Evolutionary conservation across 306 rosid species (phyloP).

Genomic region (Albizia julibrissin): DNA sequence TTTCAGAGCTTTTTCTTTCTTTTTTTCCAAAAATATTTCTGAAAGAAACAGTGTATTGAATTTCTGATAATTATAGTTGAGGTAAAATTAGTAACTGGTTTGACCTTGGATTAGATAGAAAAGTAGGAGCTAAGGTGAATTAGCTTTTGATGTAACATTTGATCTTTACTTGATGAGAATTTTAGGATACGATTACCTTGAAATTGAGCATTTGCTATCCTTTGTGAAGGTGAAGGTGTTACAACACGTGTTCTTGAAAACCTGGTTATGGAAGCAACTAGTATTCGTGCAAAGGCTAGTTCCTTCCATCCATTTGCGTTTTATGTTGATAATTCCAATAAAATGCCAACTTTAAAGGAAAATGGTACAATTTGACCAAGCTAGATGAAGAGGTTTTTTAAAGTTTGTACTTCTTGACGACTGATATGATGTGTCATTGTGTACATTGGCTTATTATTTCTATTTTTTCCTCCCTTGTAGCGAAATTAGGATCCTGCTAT

Average conservation of each 20-base stretch:
- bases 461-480: slow-evolving; percentile 38
- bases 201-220: slow-evolving; percentile 97
- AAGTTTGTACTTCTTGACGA: background rate
- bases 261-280: slow-evolving; percentile 92
- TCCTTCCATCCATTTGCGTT: background rate
- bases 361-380: slow-evolving; percentile 94
- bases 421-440: slow-evolving; percentile 22
- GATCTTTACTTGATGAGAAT: slow-evolving; percentile 24
- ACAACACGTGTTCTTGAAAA: slow-evolving; percentile 99
- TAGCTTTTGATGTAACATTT: slow-evolving; percentile 3
- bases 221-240: slow-evolving; percentile 97
- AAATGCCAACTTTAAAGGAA: slow-evolving; percentile 96
- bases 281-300: slow-evolving; percentile 91
- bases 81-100: background rate
- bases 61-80: background rate
- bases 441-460: slow-evolving; percentile 14
- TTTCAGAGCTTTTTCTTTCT: background rate
- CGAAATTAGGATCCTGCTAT: slow-evolving; percentile 97
- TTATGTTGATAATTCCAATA: slow-evolving; percentile 56
- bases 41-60: background rate
- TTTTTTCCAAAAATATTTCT: background rate
- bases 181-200: slow-evolving; percentile 91
- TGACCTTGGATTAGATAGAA: background rate
- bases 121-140: no score
- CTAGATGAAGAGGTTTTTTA: slow-evolving; percentile 84